Evolutionary conservation across 202 grass and related monocot genomes (phyloP).

Genomic region (Schoenoplectus triqueter): DNA sequence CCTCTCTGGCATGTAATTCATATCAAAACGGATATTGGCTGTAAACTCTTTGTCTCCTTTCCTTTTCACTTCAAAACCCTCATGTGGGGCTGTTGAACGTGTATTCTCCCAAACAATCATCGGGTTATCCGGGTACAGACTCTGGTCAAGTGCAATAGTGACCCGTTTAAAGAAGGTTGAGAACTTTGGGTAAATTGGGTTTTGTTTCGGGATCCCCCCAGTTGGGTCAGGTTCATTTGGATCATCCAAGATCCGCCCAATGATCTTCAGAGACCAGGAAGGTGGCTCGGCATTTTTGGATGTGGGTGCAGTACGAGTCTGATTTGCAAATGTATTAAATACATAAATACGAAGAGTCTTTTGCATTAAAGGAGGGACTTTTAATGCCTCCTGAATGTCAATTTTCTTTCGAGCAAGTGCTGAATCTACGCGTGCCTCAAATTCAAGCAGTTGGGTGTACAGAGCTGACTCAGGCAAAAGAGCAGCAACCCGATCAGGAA

Average conservation of each 20-base stretch:
- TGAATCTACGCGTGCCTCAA: constrained; percentile 72
- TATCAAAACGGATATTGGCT: constrained; percentile 68
- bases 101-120: constrained; percentile 82
- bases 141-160: constrained; percentile 61
- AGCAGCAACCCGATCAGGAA: constrained; percentile 81
- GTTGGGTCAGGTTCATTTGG: constrained; percentile 61
- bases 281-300: constrained; percentile 62
- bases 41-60: constrained; percentile 91
- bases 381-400: constrained; percentile 86
- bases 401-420: constrained; percentile 82
- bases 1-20: constrained; percentile 87
- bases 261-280: constrained; percentile 92
- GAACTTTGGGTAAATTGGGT: constrained; percentile 82
- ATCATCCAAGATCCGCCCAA: constrained; percentile 87
- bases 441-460: constrained; percentile 93
- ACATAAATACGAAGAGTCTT: constrained; percentile 87
- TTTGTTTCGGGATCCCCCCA: constrained; percentile 73
- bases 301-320: constrained; percentile 56
- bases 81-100: constrained; percentile 55
- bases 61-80: constrained; percentile 92
- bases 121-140: constrained; percentile 74
- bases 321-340: constrained; percentile 91
- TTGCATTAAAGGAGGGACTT: constrained; percentile 74
- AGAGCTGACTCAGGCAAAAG: constrained; percentile 82
- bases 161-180: constrained; percentile 89